Base-by-base conservation (phyloP, 164 flowering plant species). In the Chimonanthus praecox region DNA sequence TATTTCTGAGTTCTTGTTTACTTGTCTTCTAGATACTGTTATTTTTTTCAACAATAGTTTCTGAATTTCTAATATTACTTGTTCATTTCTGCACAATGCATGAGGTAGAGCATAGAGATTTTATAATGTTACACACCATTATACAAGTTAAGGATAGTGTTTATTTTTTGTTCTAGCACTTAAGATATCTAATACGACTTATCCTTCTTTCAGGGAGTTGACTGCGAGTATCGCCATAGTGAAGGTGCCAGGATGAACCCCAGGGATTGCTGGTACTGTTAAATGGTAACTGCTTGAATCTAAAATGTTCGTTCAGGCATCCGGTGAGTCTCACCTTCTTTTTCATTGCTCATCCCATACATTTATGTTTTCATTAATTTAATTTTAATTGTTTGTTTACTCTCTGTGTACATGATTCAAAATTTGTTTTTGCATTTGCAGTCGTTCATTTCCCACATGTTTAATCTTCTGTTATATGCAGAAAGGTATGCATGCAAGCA, bases 141-240 rank as follows among this genome's bases (percentile, higher is more conserved):
- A 10, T 49, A 48, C 47, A 72, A 43, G 13, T 4, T 7, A 46
- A 21, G 54, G 4, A 16, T 50, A 49, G 2, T 70, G 46, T 67
- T 54, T 71, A 10, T 16, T 72, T n/a, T 72, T 18, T n/a, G 47
- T 11, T 47, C 49, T n/a, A 7, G 4, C 15, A 63, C 4, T 11
- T n/a, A 58, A 61, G 33, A 13, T 33, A 10, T 49, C 50, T 74
- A 47, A 43, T 1, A 15, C 16, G 33, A 16, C 6, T 61, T 60
- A 60, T 47, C 54, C 46, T 69, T 44, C 69, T 62, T 8, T 51
- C 83, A 94, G 98, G 98, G 98, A 80, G 83, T 81, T 80, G 98
- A 94, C 82, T 94, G 98, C 68, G 98, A 94, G 81, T 94, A 85
- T 76, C 94, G 98, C 3, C 98, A 94, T 68, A 94, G 98, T 80